Evolutionary conservation across 2,329 filamentous ascomycete genomes (phyloP), one percentile per base, ranked within the genome.

Genomic region (Aspergillus quadrilineatus): DNA sequence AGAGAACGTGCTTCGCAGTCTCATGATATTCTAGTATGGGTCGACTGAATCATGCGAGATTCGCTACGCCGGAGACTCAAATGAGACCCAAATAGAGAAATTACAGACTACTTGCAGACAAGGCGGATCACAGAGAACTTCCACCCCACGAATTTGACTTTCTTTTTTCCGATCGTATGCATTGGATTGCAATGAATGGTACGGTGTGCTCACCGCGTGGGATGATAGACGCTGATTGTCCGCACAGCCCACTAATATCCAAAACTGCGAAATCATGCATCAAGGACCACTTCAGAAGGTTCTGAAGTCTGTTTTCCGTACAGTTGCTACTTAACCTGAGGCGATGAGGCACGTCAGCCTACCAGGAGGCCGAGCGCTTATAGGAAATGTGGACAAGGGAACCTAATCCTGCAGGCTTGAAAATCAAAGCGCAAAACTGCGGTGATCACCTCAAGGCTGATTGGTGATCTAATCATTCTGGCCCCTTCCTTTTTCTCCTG

Each of bases 371-470:
- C 50, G 41, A 39, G 45, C 29, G 15, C 29, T 30, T 36, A 34
- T 14, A 22, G 32, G 43, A 42, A 43, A 48, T 44, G 37, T 46
- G 44, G 44, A 34, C 12, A 53, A 51, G 44, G 41, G 39, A 59
- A 36, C 41, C 50, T 51, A 43, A 52, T 14, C 34, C 50, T 59
- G 57, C 57, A 59, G 54, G 45, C 34, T 44, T 49, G 57, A 47
- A 53, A 59, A 59, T 56, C 53, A 53, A 53, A 56, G 53, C 57
- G 57, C 53, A 56, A 45, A 45, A 53, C 53, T 44, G 39, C 45
- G 49, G 29, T 46, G 57, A 59, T 59, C 53, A 47, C 32, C 45
- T 22, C 22, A 37, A 46, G 50, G 51, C 50, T 59, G 57, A 59
- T 59, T 56, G 53, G 53, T 52, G 53, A 56, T 50, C 53, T 50